Conservation (phyloP, 805 yeast species). For the Lachancea nothofagi region DNA sequence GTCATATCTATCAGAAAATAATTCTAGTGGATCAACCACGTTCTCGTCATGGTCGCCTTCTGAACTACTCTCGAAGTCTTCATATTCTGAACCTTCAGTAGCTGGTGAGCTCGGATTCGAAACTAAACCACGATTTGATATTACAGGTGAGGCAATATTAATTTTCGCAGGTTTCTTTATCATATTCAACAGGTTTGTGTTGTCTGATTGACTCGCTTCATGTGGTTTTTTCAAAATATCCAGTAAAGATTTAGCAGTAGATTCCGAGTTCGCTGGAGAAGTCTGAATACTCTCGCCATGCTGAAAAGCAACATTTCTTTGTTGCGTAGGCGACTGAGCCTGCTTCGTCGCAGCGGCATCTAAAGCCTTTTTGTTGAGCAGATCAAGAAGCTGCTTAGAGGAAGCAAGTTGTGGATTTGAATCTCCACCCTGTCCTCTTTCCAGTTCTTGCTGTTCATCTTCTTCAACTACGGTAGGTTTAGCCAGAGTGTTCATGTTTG, state of each 20-base stretch:
- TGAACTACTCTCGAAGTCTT: conserved; percentile 28
- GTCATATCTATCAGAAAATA: conserved; percentile 10
- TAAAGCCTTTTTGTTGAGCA: conserved; percentile 5
- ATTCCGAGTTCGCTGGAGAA: neutral
- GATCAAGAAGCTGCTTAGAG: conserved; percentile 12
- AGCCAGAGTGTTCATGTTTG: conserved; percentile 10
- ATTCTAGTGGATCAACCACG: conserved; percentile 16
- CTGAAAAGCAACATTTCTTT: conserved; percentile 10
- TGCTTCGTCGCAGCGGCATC: neutral
- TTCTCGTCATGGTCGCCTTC: conserved; percentile 16
- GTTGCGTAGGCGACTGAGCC: conserved; percentile 2
- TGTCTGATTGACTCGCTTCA: neutral
- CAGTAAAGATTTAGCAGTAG: conserved; percentile 18
- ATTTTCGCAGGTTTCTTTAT: conserved; percentile 1
- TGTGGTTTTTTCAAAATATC: conserved; percentile 16
- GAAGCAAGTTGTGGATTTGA: conserved; percentile 6
- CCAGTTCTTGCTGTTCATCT: conserved; percentile 6
- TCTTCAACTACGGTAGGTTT: conserved; percentile 12
- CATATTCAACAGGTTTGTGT: neutral
- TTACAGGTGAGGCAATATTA: too few relatives aligned
- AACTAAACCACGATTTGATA: neutral
- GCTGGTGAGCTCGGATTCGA: neutral
- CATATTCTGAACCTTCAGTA: conserved; percentile 15
- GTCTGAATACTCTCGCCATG: conserved; percentile 1
- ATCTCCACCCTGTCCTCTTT: neutral